Base-by-base conservation (phyloP, 2,329 filamentous ascomycete genomes). In the Ophiosphaerella herpotricha region DNA sequence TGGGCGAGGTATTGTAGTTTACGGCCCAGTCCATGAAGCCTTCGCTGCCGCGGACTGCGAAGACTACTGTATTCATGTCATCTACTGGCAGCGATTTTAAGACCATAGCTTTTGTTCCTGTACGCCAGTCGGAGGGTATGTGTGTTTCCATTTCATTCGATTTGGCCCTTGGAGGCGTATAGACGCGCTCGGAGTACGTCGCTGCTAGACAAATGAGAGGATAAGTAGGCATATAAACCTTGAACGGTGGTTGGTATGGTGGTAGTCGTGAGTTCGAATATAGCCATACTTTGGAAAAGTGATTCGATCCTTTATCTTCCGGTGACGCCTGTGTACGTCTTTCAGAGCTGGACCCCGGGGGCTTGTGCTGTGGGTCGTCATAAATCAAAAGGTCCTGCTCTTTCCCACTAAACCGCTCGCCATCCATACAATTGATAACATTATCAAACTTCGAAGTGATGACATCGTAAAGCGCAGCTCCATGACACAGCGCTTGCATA, bases 11-110 rank as follows among this genome's bases (percentile, higher is more conserved):
- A 42, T 89, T 84, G 46, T 94, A 80, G 69, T 96, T 95, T 39
- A 94, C 88, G 1, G 88, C 83, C 91, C 91, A 96, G 74, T 96
- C 91, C 77, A 89, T 85, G 60, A 94, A 89, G 6, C 84, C 88
- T 21, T 90, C 85, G 0, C 86, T 91, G 16, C 91, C 91, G 16
- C 91, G 84, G 54, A 96, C 89, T 12, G 91, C 90, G 63, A 96
- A 89, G 9, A 95, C 87, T 47, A 96, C 87, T 14, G 87, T 86
- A 66, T 89, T 85, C 76, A 87, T 85, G 62, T 90, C 80, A 64
- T 94, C 90, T 67, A 91, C 84, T 1, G 89, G 85, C 0, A 92
- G 81, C 0, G 87, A 90, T 66, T 92, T 93, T 67, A 95, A 86
- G 13, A 89, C 85, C 86, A 93, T 93, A 21, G 90, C 88, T 68